Conservation (phyloP, 23 red algal genomes). For the Gracilaria domingensis region DNA sequence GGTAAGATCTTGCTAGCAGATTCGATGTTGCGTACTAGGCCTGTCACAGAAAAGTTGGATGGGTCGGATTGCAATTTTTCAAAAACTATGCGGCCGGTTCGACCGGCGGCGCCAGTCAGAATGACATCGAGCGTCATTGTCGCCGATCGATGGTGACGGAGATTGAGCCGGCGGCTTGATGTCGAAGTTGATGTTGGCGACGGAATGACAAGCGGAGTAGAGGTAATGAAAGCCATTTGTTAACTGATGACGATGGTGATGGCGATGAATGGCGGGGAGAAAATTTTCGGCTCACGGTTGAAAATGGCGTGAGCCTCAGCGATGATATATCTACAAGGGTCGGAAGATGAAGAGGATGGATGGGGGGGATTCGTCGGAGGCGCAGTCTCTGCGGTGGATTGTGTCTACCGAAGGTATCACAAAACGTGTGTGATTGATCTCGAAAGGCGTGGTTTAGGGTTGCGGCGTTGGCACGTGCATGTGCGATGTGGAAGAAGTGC, state of each 20-base stretch:
- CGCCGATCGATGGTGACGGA: neutral
- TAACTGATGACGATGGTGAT: neutral
- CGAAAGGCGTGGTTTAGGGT: neutral
- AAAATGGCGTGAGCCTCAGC: too few species aligned
- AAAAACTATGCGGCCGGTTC: conserved; percentile 78
- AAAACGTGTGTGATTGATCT: neutral
- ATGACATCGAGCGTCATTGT: conserved; percentile 61
- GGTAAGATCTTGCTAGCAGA: conserved; percentile 37
- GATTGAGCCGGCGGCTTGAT: neutral
- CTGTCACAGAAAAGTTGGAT: conserved; percentile 36
- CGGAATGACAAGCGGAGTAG: neutral
- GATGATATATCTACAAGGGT: too few species aligned
- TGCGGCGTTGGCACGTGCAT: neutral
- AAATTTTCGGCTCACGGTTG: neutral
- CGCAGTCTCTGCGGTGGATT: too few species aligned
- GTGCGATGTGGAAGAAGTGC: conserved; percentile 8
- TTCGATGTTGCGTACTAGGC: conserved; percentile 62
- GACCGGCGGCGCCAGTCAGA: conserved; percentile 79
- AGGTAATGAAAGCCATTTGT: conserved; percentile 15
- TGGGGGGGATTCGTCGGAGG: too few species aligned
- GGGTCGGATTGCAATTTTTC: conserved; percentile 36
- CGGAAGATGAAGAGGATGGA: too few species aligned
- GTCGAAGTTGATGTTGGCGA: neutral
- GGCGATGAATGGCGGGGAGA: neutral
- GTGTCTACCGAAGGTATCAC: too few species aligned